phyloP scores from a whole-genome alignment of 2,329 filamentous ascomycete genomes.

The Alternaria alternata region DNA sequence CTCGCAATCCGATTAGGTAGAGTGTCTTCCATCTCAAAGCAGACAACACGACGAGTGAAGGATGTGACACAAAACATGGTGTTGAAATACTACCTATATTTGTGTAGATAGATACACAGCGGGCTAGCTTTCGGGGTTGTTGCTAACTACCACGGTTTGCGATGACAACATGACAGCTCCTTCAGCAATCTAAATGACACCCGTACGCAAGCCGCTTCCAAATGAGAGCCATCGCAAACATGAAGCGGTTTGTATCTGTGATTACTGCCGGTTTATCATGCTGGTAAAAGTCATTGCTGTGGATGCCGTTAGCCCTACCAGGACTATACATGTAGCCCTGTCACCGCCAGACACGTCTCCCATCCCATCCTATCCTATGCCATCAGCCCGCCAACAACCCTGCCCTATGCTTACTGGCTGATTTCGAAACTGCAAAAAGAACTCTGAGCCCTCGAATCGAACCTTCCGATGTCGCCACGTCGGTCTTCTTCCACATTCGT shows the following conservation, averaged over 20 bases:
- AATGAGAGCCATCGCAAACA: background rate
- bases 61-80: background rate
- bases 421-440: background rate
- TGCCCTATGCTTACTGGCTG: background rate
- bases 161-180: background rate
- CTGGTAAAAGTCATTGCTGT: background rate
- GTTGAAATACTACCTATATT: background rate
- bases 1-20: too few relatives aligned
- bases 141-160: background rate
- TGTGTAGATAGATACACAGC: accelerated
- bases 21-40: background rate
- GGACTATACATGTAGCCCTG: background rate
- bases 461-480: background rate
- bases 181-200: background rate
- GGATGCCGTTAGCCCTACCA: background rate
- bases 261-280: background rate
- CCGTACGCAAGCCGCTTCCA: background rate
- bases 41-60: accelerated
- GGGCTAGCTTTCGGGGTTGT: background rate
- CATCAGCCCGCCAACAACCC: background rate
- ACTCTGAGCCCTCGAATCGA: accelerated
- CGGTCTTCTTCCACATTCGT: accelerated
- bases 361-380: background rate
- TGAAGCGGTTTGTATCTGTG: background rate
- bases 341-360: background rate